Percentiles rank a stretch among this genome's conserved stretches.
Conservation (phyloP, 2,329 filamentous ascomycete genomes). For the Cladosporium colombiae region DNA sequence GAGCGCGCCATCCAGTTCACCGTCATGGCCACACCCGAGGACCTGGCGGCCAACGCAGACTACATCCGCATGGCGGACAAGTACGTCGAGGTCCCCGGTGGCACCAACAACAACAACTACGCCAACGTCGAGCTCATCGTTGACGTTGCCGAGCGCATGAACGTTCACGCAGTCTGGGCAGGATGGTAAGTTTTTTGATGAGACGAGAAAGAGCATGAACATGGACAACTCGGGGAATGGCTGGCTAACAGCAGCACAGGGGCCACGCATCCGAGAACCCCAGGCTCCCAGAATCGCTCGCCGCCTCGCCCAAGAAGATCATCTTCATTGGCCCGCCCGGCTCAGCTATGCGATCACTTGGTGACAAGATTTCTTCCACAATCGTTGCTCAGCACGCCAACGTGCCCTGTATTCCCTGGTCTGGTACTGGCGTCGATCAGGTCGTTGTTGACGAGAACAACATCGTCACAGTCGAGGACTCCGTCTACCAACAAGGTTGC, state of each 20-base stretch:
- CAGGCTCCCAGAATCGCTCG: constrained; percentile 91
- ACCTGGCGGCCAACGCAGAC: constrained; percentile 95
- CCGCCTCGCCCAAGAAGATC: constrained; percentile 96
- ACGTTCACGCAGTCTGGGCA: constrained; percentile 97
- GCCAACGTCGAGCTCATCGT: constrained; percentile 99
- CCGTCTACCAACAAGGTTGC: constrained; percentile 86
- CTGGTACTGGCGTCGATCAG: constrained; percentile 82
- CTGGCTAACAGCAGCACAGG: constrained; percentile 52
- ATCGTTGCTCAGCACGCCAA: constrained; percentile 97
- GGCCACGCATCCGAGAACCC: constrained; percentile 99
- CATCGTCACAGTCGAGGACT: constrained; percentile 87
- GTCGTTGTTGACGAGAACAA: constrained; percentile 77
- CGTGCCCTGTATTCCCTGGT: constrained; percentile 99
- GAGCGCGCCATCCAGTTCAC: constrained; percentile 98
- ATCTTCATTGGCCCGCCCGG: constrained; percentile 98
- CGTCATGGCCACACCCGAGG: constrained; percentile 98
- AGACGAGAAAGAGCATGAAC: constrained; percentile 9
- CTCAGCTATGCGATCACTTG: constrained; percentile 96
- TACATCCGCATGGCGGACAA: constrained; percentile 99
- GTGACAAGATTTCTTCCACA: constrained; percentile 99
- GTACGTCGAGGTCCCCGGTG: constrained; percentile 97
- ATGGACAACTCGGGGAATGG: constrained; percentile 14
- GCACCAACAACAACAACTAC: constrained; percentile 99
- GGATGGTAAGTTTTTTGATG: constrained; percentile 70
- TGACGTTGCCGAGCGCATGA: constrained; percentile 96